Evolutionary conservation across 176 grass and related monocot species (phyloP), one percentile per base, ranked within the genome.

Genomic region (Carex myosuroides): DNA sequence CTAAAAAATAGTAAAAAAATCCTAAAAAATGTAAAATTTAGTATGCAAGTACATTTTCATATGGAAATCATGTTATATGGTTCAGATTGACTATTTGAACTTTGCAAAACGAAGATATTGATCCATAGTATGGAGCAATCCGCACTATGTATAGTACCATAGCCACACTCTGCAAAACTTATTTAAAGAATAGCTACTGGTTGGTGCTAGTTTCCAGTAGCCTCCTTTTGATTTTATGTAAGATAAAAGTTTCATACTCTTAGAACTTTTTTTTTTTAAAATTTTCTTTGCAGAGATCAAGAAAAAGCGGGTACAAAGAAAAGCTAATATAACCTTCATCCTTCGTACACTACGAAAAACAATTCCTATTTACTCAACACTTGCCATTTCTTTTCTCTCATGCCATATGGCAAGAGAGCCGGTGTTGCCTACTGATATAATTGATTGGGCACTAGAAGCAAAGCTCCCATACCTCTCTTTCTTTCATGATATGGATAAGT

Each of bases 341-440:
- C 52, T 86, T 60, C 92, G 72, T 33, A 88, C 89, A 69, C 62
- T 97, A 84, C 90, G 89, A 80, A 94, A 24, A 88, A 73, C 70
- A 50, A 75, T 97, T 29, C 95, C 92, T 4, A 21, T 94, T 55
- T 97, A 97, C 87, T 94, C 92, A 69, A 90, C 95, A 58, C 48
- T 97, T 58, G 85, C 92, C 54, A 89, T 97, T 67, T 92, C 84
- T 59, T 91, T 94, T 54, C 53, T 97, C 65, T 89, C 87, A 48
- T 97, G 95, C 60, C 92, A 92, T 91, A 41, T 92, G 71, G 85
- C 89, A 79, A 87, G 92, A 17, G 92, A 92, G 85, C 85, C 87
- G 61, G 57, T 97, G 73, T 84, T 97, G 54, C 92, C 92, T 2
- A 91, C 71, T 52, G 92, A 97, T 84, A 94, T 97, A 79, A 87